Evolutionary conservation across 1,139 yeast genomes (phyloP), one percentile per base, ranked within the genome.

Genomic region (Eremothecium sinecaudum): DNA sequence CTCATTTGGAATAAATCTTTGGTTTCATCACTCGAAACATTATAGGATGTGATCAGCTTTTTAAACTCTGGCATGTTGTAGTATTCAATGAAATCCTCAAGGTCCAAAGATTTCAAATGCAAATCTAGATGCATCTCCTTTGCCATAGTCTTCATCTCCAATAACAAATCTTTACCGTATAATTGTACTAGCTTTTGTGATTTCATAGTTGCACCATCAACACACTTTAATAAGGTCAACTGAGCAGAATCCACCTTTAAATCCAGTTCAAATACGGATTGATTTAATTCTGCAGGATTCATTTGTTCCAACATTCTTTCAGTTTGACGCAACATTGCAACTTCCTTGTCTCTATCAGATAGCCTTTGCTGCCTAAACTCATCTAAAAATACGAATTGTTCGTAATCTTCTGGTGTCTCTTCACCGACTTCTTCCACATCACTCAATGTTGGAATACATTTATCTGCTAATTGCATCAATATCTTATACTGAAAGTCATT

Each of bases 401-500:
- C 55, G 14, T 50, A 58, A 14, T 42, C 40, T 11, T 31, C 39
- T 16, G 43, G 34, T 2, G 44, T 42, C 18, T 46, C 46, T 14
- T 43, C 30, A 13, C 14, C 14, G 7, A 23, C 48, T 5, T 60
- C 51, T 4, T 61, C 67, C 1, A 42, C 31, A 16, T 40, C 47
- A 9, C 65, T 72, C 39, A 75, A 62, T 32, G 69, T 63, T 1
- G 96, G 96, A 12, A 87, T 66, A 18, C 81, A 74, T 15, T 66
- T 69, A 39, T 80, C 81, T 32, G 86, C 62, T 31, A 90, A 64
- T 38, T 77, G 74, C 87, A 90, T 78, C 50, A 90, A 64, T 1
- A 87, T 74, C 53, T 84, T 82, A 60, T 92, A 92, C 51, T 92
- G 95, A 46, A 77, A 79, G 53, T 92, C 98, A 46, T 84, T 83